Evolutionary conservation across 1,284 basidiomycete species (phyloP).

Genomic region (Cryptococcus hybrid): DNA sequence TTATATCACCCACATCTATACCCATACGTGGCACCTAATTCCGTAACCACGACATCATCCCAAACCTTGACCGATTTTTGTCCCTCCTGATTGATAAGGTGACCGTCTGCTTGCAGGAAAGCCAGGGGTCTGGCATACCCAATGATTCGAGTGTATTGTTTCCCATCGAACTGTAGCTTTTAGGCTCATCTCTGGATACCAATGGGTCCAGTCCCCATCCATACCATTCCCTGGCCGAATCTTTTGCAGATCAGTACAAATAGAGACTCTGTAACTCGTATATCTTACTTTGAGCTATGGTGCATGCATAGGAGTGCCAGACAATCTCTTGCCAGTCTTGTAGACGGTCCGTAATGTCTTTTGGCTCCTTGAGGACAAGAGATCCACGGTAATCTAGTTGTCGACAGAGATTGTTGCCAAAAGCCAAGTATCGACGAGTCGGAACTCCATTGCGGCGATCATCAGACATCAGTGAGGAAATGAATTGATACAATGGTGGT

Average conservation of each 20-base stretch:
- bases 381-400: conserved; percentile 9
- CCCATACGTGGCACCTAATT: conserved; percentile 14
- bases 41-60: conserved; percentile 23
- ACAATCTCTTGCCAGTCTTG: conserved; percentile 7
- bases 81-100: not conserved
- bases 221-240: too few relatives aligned
- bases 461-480: too few relatives aligned
- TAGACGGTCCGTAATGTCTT: conserved; percentile 8
- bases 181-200: too few relatives aligned
- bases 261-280: too few relatives aligned
- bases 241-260: too few relatives aligned
- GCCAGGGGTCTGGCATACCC: conserved; percentile 12
- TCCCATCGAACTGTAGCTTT: not conserved
- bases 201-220: too few relatives aligned
- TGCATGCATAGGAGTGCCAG: conserved; percentile 26
- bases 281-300: conserved; percentile 10
- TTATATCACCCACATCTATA: conserved; percentile 7
- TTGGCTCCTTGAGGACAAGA: conserved; percentile 5
- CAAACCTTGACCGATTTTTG: conserved; percentile 2
- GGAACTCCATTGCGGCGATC: not conserved
- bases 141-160: conserved; percentile 5
- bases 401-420: conserved; percentile 23
- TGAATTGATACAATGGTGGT: too few relatives aligned
- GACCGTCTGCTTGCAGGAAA: conserved; percentile 11
- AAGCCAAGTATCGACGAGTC: conserved; percentile 6